phyloP scores from a whole-genome alignment of 148 eudicot species.

The Simmondsia chinensis region DNA sequence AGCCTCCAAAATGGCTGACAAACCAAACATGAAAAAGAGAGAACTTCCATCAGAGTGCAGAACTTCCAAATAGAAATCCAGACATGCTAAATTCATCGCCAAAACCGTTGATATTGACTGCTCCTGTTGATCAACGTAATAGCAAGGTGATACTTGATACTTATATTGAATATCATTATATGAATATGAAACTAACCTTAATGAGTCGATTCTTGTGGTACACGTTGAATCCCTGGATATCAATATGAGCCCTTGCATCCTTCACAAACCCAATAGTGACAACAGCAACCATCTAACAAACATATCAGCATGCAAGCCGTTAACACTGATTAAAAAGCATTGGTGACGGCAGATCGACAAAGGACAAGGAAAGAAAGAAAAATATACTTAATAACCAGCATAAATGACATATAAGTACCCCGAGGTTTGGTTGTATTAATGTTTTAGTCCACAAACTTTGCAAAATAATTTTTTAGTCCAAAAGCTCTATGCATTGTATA shows the following conservation, averaged over 20 bases:
- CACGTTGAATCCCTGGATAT: slow-evolving; percentile 96
- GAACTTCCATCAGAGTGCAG: not conserved
- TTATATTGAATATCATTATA: too few relatives aligned
- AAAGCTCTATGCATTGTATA: too few relatives aligned
- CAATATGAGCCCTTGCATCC: slow-evolving; percentile 78
- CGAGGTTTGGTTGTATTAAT: too few relatives aligned
- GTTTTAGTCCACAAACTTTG: too few relatives aligned
- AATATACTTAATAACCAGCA: too few relatives aligned
- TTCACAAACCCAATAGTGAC: slow-evolving; percentile 92
- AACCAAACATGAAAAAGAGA: slow-evolving; percentile 8
- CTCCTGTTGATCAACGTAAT: too few relatives aligned
- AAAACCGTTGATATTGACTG: too few relatives aligned
- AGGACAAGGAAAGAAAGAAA: not conserved
- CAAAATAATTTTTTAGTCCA: too few relatives aligned
- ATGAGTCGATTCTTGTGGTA: slow-evolving; percentile 96
- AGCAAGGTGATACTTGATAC: too few relatives aligned
- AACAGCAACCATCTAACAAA: slow-evolving; percentile 62
- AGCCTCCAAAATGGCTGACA: slow-evolving; percentile 97
- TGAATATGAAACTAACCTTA: slow-evolving; percentile 46
- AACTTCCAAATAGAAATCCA: too few relatives aligned
- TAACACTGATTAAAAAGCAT: slow-evolving; percentile 1
- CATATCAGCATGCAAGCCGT: slow-evolving; percentile 4
- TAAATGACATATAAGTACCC: too few relatives aligned
- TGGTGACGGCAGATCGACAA: not conserved
- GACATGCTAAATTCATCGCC: too few relatives aligned